A percentile compares a stretch with the other conserved stretches of the same genome.
phyloP scores from a whole-genome alignment of 140 eudicot genomes.

The Bidens hawaiensis region DNA sequence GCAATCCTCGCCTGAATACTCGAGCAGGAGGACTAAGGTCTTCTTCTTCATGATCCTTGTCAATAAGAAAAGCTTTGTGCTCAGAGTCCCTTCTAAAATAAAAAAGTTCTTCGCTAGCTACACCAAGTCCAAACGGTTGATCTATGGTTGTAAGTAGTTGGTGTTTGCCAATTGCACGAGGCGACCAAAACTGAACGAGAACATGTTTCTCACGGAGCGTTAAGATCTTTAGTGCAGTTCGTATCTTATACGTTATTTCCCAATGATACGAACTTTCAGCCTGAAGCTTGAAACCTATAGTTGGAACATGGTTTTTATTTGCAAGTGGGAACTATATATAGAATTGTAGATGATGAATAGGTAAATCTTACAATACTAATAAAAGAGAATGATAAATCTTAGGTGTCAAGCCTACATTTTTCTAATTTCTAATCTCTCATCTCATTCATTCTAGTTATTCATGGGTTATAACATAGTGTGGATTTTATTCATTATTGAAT shows the following conservation, averaged over 20 bases:
- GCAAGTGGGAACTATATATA: neutral
- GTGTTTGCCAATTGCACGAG: slow-evolving; percentile 3
- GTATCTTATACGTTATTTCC: neutral
- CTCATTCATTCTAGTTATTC: too few relatives aligned
- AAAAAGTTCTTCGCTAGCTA: slow-evolving; percentile 8
- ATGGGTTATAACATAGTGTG: too few relatives aligned
- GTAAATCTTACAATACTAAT: too few relatives aligned
- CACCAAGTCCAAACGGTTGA: slow-evolving; percentile 30
- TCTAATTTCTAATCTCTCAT: too few relatives aligned
- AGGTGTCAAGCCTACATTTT: too few relatives aligned
- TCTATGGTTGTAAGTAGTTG: slow-evolving; percentile 15
- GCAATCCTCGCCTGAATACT: slow-evolving; percentile 14
- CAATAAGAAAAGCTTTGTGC: slow-evolving; percentile 5
- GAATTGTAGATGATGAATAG: neutral
- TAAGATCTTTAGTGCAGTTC: slow-evolving; percentile 3
- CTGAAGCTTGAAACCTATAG: neutral
- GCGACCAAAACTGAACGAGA: slow-evolving; percentile 13
- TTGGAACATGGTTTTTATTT: neutral
- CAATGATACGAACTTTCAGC: neutral
- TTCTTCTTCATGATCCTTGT: slow-evolving; percentile 8
- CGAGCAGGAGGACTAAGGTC: slow-evolving; percentile 19
- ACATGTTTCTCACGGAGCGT: neutral
- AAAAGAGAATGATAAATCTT: too few relatives aligned
- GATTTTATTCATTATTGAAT: too few relatives aligned
- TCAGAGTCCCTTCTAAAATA: slow-evolving; percentile 19